A percentile compares a stretch with the other conserved stretches of the same genome.
These are phyloP conservation scores for Amaranthus cruentus DNA, from an alignment of 148 eudicot genomes.

Conservation along the genomic window DNA sequence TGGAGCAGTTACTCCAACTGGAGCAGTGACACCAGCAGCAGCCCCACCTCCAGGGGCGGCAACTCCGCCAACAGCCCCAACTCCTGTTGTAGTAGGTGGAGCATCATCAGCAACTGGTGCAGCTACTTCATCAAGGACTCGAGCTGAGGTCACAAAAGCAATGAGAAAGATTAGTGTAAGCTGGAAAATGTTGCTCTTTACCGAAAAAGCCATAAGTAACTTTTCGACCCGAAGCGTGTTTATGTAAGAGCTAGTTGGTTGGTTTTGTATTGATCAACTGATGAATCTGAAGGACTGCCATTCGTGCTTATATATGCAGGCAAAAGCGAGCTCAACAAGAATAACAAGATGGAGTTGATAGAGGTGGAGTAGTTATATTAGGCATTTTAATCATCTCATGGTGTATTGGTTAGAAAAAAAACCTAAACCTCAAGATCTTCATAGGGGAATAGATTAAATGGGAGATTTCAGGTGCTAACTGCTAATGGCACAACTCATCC, in stretches of 20 bases:
- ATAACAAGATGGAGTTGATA: constrained; percentile 43
- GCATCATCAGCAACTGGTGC: constrained; percentile 19
- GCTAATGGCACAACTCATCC: constrained; percentile 11
- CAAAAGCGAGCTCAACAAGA: not conserved
- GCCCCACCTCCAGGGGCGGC: constrained; percentile 7
- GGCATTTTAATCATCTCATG: constrained; percentile 13
- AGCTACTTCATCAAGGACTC: constrained; percentile 42
- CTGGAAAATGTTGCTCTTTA: constrained; percentile 28
- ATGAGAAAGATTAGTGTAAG: constrained; percentile 36
- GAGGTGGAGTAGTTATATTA: constrained; percentile 45
- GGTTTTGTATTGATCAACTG: constrained; percentile 13
- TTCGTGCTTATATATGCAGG: constrained; percentile 25
- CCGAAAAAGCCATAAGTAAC: constrained; percentile 22
- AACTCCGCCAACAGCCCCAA: constrained; percentile 2
- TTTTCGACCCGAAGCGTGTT: constrained; percentile 19
- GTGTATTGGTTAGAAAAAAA: constrained; percentile 49
- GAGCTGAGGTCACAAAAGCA: constrained; percentile 36
- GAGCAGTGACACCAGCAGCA: constrained; percentile 11
- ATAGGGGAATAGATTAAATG: not conserved
- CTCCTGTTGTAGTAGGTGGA: constrained; percentile 2
- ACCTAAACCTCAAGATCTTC: constrained; percentile 25
- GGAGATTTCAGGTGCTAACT: constrained; percentile 15
- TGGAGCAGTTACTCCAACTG: not conserved
- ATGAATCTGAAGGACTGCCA: constrained; percentile 11
- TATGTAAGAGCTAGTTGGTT: not conserved